Conservation (phyloP, 2,329 filamentous ascomycete genomes). For the Trichothecium roseum region DNA sequence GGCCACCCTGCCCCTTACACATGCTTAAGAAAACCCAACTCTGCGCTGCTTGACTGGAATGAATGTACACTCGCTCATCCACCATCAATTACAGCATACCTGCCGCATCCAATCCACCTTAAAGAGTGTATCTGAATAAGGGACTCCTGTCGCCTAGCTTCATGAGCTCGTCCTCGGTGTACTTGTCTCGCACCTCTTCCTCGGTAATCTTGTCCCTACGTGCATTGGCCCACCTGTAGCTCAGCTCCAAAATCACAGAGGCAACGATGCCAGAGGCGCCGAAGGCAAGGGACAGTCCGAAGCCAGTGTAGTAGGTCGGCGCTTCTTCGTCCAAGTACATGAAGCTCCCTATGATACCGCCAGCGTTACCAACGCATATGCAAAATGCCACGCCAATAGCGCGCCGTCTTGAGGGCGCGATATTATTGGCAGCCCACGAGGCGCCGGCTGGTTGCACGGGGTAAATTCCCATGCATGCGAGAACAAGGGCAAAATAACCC, state of each 20-base stretch:
- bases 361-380: slow-evolving; percentile 27
- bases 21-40: too few species aligned
- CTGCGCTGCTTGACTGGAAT: too few species aligned
- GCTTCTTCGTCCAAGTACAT: slow-evolving; percentile 24
- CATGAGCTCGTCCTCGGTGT: slow-evolving; percentile 16
- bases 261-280: slow-evolving; percentile 7
- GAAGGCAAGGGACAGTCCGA: slow-evolving; percentile 21
- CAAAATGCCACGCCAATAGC: slow-evolving; percentile 29
- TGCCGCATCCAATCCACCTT: background rate
- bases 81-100: background rate
- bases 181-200: slow-evolving; percentile 15
- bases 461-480: slow-evolving; percentile 44
- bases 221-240: slow-evolving; percentile 10
- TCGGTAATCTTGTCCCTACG: slow-evolving; percentile 12
- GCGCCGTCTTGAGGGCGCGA: slow-evolving; percentile 24
- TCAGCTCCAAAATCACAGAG: slow-evolving; percentile 6
- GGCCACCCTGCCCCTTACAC: too few species aligned
- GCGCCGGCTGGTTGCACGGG: slow-evolving; percentile 23
- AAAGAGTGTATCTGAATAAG: slow-evolving; percentile 18
- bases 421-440: slow-evolving; percentile 1
- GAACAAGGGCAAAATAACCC: slow-evolving; percentile 31
- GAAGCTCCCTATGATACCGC: slow-evolving; percentile 25
- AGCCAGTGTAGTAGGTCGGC: slow-evolving; percentile 25
- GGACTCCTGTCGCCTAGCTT: slow-evolving; percentile 20
- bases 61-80: too few species aligned